A percentile compares a stretch with the other conserved stretches of the same genome.
Conservation (phyloP, 2,329 filamentous ascomycete species). For the Trichoderma breve region DNA sequence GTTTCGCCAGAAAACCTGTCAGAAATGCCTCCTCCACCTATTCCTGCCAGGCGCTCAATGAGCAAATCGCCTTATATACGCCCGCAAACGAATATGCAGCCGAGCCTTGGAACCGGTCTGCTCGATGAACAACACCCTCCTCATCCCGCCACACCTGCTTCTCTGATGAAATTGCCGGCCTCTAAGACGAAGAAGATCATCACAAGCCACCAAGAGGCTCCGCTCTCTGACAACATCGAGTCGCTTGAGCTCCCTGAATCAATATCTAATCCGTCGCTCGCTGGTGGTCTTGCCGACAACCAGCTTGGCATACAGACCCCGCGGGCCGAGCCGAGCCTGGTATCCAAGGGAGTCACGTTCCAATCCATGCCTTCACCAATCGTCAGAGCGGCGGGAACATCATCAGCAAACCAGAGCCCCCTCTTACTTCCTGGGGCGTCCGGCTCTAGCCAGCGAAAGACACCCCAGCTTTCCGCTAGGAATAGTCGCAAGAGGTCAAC, state of each 20-base stretch:
- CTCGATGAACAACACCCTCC: conserved; percentile 35
- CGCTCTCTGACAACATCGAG: conserved; percentile 54
- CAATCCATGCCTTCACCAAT: conserved; percentile 50
- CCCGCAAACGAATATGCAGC: conserved; percentile 45
- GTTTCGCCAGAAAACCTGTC: conserved; percentile 62
- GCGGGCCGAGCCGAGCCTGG: conserved; percentile 34
- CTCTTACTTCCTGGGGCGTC: conserved; percentile 55
- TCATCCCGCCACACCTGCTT: conserved; percentile 80
- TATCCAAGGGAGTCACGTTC: conserved; percentile 51
- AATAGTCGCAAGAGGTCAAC: conserved; percentile 69
- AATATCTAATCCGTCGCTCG: conserved; percentile 34
- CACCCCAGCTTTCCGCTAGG: conserved; percentile 55
- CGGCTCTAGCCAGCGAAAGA: conserved; percentile 49
- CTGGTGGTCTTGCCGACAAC: conserved; percentile 38
- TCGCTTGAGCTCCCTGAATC: conserved; percentile 72
- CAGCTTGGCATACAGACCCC: conserved; percentile 37
- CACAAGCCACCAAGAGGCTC: conserved; percentile 40
- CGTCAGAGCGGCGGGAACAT: conserved; percentile 41
- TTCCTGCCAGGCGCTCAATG: conserved; percentile 63
- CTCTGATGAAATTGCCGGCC: conserved; percentile 73
- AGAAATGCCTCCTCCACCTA: conserved; percentile 66
- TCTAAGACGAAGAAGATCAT: conserved; percentile 51
- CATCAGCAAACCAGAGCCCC: conserved; percentile 65
- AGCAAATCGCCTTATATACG: conserved; percentile 66
- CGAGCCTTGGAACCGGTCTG: neutral